phyloP scores from a whole-genome alignment of 352 stramenopile genomes.

The Globisporangium canariense region DNA sequence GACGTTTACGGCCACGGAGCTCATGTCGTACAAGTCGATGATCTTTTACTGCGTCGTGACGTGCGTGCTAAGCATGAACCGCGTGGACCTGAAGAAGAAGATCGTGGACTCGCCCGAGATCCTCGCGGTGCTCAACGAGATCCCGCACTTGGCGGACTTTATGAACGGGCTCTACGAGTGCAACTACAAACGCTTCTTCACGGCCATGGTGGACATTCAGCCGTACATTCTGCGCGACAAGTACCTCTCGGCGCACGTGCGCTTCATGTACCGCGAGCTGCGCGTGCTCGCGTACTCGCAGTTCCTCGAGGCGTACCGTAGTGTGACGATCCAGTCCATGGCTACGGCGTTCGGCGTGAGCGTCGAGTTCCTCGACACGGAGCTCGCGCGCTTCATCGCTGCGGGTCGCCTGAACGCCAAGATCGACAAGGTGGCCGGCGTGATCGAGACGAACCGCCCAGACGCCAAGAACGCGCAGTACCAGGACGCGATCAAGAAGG shows the following conservation, averaged over 20 bases:
- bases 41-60: conserved; percentile 97
- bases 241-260: conserved; percentile 91
- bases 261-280: conserved; percentile 96
- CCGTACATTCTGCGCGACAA: conserved; percentile 89
- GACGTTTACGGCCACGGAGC: conserved; percentile 97
- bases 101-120: conserved; percentile 98
- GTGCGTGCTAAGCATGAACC: conserved; percentile 91
- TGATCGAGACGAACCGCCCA: conserved; percentile 98
- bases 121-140: conserved; percentile 83
- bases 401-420: conserved; percentile 96
- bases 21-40: conserved; percentile 97
- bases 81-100: conserved; percentile 97
- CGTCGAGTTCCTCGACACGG: conserved; percentile 93
- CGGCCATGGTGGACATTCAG: conserved; percentile 87
- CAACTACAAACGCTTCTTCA: conserved; percentile 97
- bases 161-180: conserved; percentile 97
- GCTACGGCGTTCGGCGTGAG: conserved; percentile 94
- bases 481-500: conserved; percentile 98
- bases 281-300: conserved; percentile 97
- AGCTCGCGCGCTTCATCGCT: conserved; percentile 98
- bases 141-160: conserved; percentile 79
- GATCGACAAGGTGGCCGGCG: conserved; percentile 98
- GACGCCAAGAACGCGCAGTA: conserved; percentile 99
- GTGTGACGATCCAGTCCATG: conserved; percentile 97
- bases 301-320: conserved; percentile 97